Base-by-base conservation (phyloP, 768 basidiomycete species). In the Xerocomus potaroensis region DNA sequence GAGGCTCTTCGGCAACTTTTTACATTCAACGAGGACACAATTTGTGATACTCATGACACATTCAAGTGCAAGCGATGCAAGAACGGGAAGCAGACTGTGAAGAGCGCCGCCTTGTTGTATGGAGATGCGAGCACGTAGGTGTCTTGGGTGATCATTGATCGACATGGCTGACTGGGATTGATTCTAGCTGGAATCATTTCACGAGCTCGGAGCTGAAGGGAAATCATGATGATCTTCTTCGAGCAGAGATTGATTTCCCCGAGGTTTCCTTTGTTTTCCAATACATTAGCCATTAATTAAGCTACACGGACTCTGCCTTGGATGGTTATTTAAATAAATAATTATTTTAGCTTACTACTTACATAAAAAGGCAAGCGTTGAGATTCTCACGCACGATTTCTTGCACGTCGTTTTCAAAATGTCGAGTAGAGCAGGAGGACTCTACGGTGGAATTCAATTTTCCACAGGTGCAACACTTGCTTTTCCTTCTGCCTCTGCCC, bases 81-180 rank as follows among this genome's bases (percentile, higher is more conserved):
- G 68, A 74, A 92, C 51, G 92, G 91, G 16, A 86, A 78, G 58
- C 96, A 98, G 64, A 60, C 76, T 35, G 74, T 80, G 58, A 97
- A 95, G 67, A 75, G 90, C 4, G 81, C 84, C 2, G 93, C 91
- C 0, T 64, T 98, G 58, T 64, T 99, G 14, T 98, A 98, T 55
- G 96, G 96, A 14, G 96, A 99, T 65, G 92, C 90, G 3, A 94
- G 91, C 87, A 89, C 94, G 91, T 93, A 77, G 50, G 93, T 83
- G 6, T 41, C 30, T 41, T 36, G 23, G 18, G 24, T 39, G 50
- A 57, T 19, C 34, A 37, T 36, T 14, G 7, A 3, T 19, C 19
- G 23, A 14, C 2, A 29, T 30, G 30, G 45, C 29, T 60, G 23
- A 60, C 3, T 15, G 21, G 23, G 19, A 15, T 35, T 2, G 1